Conservation (phyloP, 495 filamentous ascomycete species). For the Jackrogersella minutella region DNA sequence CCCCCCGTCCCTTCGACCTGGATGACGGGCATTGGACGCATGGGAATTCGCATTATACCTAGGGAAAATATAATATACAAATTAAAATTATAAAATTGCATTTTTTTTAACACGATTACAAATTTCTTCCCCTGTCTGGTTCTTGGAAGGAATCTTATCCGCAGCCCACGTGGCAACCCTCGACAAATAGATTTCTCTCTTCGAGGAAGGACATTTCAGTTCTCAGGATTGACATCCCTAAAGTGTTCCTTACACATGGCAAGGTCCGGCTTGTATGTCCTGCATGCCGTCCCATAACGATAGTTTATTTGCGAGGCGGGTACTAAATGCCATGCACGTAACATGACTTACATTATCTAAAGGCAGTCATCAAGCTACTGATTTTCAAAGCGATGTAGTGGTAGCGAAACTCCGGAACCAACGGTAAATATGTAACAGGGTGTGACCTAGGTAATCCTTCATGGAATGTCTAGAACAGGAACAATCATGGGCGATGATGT, state of each 20-base stretch:
- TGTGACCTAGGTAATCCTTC: conserved; percentile 16
- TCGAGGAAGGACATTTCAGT: conserved; percentile 17
- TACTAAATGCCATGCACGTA: conserved; percentile 36
- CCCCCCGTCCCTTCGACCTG: no score
- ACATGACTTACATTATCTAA: conserved; percentile 15
- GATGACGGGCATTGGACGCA: no score
- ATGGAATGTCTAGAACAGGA: background rate
- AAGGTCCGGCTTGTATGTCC: background rate
- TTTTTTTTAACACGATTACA: conserved; percentile 1
- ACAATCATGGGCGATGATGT: conserved; percentile 2
- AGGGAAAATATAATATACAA: background rate
- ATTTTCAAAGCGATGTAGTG: background rate
- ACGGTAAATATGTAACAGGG: background rate
- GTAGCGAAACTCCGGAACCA: conserved; percentile 31
- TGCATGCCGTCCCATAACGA: conserved; percentile 17
- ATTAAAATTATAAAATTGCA: conserved; percentile 12
- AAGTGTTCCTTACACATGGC: conserved; percentile 14
- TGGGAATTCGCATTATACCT: no score
- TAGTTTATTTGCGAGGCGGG: no score
- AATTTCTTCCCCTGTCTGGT: conserved; percentile 8
- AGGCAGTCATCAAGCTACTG: conserved; percentile 1
- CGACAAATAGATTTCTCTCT: conserved; percentile 26
- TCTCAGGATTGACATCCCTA: conserved; percentile 35
- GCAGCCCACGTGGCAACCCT: conserved; percentile 33
- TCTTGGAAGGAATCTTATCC: conserved; percentile 28